Evolutionary conservation across 1,139 yeast species (phyloP), one percentile per base, ranked within the genome.

Genomic region (Sugiyamaella sp.): DNA sequence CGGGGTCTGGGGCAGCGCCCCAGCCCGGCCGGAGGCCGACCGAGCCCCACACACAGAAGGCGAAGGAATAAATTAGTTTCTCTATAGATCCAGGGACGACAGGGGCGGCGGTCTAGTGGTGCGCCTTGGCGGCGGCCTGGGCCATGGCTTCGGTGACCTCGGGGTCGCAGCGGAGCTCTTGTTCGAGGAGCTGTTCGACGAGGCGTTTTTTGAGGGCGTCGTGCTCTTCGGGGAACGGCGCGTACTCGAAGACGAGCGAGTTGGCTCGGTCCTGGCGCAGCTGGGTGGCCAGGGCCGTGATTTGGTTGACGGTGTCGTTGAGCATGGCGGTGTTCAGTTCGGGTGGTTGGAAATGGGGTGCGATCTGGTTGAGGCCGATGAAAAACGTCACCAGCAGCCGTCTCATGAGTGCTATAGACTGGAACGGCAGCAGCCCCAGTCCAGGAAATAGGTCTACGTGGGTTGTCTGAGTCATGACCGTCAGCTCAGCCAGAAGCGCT

Each of bases 381-480:
- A 52, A 52, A n/a, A 52, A 24, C 21, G 52, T 46, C 33, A 57
- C 33, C 46, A 56, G 25, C 19, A 57, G 35, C 19, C 57, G 50
- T 24, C 60, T 45, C 53, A 56, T 27, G 12, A 64, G 50, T 12
- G 51, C 51, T 19, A 59, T 56, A 1, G 56, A 52, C 54, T 64
- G 66, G 51, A 58, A 61, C 19, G 65, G 65, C 20, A 63, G 41
- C 10, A 59, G 44, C 46, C 56, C 42, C 49, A 53, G 35, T 14
- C 57, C 46, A 19, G 59, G 57, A 9, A 58, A 44, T 9, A 41
- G 21, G 1, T 40, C 25, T 25, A 52, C 22, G 2, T 51, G 42
- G 12, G 54, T 51, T 5, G 63, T 52, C 21, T 63, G 57, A 6
- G 68, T 64, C 35, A 64, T 52, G 20, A 68, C 48, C 16, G 52